phyloP scores from a whole-genome alignment of 257 asterid species.

The Capsicum chinense region DNA sequence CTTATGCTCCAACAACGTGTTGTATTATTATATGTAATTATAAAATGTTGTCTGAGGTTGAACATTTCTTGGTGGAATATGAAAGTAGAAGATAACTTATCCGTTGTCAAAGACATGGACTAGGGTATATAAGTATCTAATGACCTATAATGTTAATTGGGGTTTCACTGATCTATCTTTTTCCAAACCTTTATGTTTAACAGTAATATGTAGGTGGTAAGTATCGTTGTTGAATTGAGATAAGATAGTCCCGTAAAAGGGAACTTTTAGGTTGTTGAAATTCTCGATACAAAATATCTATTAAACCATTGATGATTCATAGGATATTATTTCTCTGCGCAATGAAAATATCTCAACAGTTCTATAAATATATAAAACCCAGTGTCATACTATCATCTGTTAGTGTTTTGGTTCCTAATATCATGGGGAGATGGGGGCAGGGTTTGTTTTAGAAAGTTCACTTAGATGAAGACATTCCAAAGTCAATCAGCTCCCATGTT shows the following conservation, averaged over 20 bases:
- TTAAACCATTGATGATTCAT: constrained; percentile 12
- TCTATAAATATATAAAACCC: not conserved
- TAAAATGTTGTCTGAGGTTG: not conserved
- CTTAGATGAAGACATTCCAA: not conserved
- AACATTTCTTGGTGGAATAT: not conserved
- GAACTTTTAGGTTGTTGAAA: constrained; percentile 6
- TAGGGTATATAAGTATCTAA: constrained; percentile 12
- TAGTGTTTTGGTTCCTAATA: not conserved
- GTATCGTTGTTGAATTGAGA: constrained; percentile 1
- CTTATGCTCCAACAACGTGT: not conserved
- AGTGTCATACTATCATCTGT: not conserved
- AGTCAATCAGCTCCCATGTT: not conserved
- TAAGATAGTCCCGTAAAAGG: not conserved
- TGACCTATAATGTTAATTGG: not conserved
- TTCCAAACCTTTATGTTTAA: not conserved
- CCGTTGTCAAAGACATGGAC: not conserved
- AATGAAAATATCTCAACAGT: not conserved
- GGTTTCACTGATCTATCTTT: not conserved
- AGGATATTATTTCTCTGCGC: not conserved
- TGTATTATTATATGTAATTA: not conserved
- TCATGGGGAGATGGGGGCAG: not conserved
- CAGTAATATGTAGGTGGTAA: not conserved
- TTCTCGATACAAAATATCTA: not conserved
- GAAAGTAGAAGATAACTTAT: not conserved
- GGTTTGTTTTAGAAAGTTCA: not conserved